Evolutionary conservation across 495 filamentous ascomycete species (phyloP).

Genomic region (Xylaria intraflava): DNA sequence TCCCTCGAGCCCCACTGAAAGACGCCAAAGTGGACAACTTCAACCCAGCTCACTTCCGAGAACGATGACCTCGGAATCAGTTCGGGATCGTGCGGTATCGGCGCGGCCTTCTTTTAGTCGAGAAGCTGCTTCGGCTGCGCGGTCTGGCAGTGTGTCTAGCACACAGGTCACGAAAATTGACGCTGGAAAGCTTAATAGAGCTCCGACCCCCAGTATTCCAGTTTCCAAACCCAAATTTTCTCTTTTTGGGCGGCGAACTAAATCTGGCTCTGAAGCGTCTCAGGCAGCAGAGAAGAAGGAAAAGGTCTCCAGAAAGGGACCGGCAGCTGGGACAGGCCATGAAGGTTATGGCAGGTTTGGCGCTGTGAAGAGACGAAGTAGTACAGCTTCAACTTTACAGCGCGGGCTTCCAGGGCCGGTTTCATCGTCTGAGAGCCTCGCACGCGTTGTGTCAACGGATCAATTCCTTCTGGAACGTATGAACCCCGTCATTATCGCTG

Average conservation of each 20-base stretch:
- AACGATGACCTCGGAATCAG: slow-evolving; percentile 21
- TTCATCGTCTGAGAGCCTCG: slow-evolving; percentile 42
- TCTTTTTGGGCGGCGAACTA: slow-evolving; percentile 68
- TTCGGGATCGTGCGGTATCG: slow-evolving; percentile 13
- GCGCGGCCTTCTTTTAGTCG: slow-evolving; percentile 28
- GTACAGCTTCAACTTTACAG: slow-evolving; percentile 39
- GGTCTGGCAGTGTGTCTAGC: slow-evolving; percentile 18
- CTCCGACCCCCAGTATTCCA: slow-evolving; percentile 44
- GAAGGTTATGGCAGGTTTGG: slow-evolving; percentile 85
- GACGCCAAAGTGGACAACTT: slow-evolving; percentile 36
- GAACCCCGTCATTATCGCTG: slow-evolving; percentile 80
- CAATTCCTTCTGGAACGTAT: slow-evolving; percentile 64
- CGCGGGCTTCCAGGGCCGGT: slow-evolving; percentile 43
- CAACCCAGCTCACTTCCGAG: slow-evolving; percentile 26
- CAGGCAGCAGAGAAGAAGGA: slow-evolving; percentile 39
- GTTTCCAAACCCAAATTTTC: slow-evolving; percentile 56
- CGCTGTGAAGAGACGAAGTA: slow-evolving; percentile 52
- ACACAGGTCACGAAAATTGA: slow-evolving; percentile 25
- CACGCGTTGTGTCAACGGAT: slow-evolving; percentile 38
- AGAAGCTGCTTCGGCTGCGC: slow-evolving; percentile 35
- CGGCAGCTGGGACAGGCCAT: slow-evolving; percentile 87
- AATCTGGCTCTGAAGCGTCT: slow-evolving; percentile 50
- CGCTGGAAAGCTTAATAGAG: slow-evolving; percentile 27
- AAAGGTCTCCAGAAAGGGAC: slow-evolving; percentile 65
- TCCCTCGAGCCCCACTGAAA: slow-evolving; percentile 39